Evolutionary conservation across 768 basidiomycete species (phyloP), one percentile per base, ranked within the genome.

Genomic region (Collybiopsis confluens): DNA sequence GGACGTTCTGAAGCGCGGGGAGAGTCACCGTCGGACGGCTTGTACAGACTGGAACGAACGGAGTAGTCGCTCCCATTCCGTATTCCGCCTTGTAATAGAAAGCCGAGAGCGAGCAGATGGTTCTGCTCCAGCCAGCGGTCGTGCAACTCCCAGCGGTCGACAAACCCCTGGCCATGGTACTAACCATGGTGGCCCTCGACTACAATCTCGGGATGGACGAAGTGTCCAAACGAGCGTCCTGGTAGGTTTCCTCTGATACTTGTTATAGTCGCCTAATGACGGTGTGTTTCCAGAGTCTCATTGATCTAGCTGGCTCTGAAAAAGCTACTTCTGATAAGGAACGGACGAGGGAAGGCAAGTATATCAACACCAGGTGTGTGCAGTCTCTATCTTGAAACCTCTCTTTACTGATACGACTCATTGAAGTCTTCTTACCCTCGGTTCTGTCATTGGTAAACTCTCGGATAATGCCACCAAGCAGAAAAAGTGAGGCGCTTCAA

Each of bases 21-120:
- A 97, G 65, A 83, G 87, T 3, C 86, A 92, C 62, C 74, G 96
- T 46, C 76, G 92, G 56, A 97, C 94, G 3, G 95, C 94, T 1
- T 90, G 85, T 60, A 99, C 97, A n/a, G 96, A 99, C 63, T 99
- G 96, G 96, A 99, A 99, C 65, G 90, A 94, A 62, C 73, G 96
- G 55, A 94, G 91, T 72, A 93, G 91, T 65, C 78, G 96, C 30
- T 94, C 92, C 72, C 96, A 98, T 66, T 91, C 89, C 59, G 90
- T 98, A 0, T 97, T 98, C 68, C 75, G 94, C 27, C 80, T 98
- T 26, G 95, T 98, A 0, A 85, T 96, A 46, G 93, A 97, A 68
- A 92, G 90, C 61, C 74, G 91, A 50, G 90, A 86, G 63, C 72
- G 85, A 52, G 74, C 75, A 0, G 85, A 84, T 11, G 81, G 20